These are phyloP conservation scores for Talaromyces sp. DNA, from an alignment of 2,329 filamentous ascomycete genomes.

Conservation along the genomic window DNA sequence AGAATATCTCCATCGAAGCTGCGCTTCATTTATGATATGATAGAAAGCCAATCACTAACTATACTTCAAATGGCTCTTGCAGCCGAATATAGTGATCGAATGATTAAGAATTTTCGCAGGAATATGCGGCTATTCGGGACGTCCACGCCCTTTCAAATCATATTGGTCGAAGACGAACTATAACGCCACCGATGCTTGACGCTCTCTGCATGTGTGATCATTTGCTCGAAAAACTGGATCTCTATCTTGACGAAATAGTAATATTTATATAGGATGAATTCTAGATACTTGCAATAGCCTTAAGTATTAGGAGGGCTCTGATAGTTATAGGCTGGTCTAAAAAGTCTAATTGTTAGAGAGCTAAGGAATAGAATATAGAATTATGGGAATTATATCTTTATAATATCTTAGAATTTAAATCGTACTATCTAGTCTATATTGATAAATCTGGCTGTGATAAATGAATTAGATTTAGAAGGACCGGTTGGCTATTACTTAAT, in stretches of 20 bases:
- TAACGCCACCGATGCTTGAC: slow-evolving; percentile 19
- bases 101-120: neutral
- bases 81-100: neutral
- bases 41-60: neutral
- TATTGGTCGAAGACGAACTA: slow-evolving; percentile 11
- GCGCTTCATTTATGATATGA: neutral
- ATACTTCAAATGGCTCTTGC: neutral
- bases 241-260: slow-evolving; percentile 1
- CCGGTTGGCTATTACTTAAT: no score
- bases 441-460: no score
- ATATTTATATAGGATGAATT: no score
- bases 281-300: no score
- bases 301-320: no score
- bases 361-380: no score
- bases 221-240: neutral
- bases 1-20: slow-evolving; percentile 10
- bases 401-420: no score
- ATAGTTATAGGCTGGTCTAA: no score
- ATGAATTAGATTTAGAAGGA: no score
- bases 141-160: slow-evolving; percentile 7
- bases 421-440: no score
- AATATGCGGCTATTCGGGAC: slow-evolving; percentile 13
- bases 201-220: slow-evolving; percentile 5
- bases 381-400: no score
- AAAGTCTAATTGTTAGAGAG: no score